Conservation (phyloP, 768 basidiomycete genomes). For the Mycena leptocephala region DNA sequence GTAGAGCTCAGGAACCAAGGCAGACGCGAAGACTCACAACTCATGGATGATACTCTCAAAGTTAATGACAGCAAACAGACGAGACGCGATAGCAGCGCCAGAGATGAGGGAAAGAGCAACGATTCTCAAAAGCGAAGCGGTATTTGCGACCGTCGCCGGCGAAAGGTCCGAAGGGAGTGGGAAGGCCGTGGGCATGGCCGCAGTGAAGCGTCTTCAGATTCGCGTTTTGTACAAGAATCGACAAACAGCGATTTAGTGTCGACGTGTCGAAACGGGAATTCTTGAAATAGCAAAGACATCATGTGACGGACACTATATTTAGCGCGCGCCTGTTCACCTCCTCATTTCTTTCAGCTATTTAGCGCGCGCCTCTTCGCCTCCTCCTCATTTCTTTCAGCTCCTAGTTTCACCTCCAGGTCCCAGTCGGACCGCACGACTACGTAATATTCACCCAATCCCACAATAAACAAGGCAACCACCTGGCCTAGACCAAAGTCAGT, state of each 20-base stretch:
- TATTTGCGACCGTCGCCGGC: constrained; percentile 84
- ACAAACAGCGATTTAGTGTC: constrained; percentile 33
- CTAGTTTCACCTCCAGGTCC: constrained; percentile 72
- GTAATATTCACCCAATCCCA: constrained; percentile 78
- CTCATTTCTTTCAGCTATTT: constrained; percentile 58
- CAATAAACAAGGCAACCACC: constrained; percentile 79
- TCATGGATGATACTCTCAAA: constrained; percentile 99
- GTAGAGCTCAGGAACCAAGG: constrained; percentile 14
- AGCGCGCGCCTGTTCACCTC: constrained; percentile 52
- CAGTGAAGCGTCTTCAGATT: constrained; percentile 30
- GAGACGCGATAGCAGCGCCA: constrained; percentile 94
- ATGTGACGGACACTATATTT: neutral
- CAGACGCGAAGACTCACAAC: constrained; percentile 77
- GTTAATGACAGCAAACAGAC: constrained; percentile 97
- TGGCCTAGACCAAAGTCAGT: constrained; percentile 64
- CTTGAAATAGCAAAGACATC: constrained; percentile 7
- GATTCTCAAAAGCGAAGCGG: constrained; percentile 92
- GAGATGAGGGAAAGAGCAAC: constrained; percentile 93
- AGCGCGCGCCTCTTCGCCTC: constrained; percentile 55
- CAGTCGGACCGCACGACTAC: constrained; percentile 78
- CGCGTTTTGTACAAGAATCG: constrained; percentile 30
- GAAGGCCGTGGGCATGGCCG: constrained; percentile 83
- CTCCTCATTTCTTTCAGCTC: constrained; percentile 64
- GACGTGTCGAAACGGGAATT: constrained; percentile 43
- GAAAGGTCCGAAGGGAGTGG: constrained; percentile 81